Evolutionary conservation across 257 asterid genomes (phyloP).

Genomic region (Hygrophila difformis): DNA sequence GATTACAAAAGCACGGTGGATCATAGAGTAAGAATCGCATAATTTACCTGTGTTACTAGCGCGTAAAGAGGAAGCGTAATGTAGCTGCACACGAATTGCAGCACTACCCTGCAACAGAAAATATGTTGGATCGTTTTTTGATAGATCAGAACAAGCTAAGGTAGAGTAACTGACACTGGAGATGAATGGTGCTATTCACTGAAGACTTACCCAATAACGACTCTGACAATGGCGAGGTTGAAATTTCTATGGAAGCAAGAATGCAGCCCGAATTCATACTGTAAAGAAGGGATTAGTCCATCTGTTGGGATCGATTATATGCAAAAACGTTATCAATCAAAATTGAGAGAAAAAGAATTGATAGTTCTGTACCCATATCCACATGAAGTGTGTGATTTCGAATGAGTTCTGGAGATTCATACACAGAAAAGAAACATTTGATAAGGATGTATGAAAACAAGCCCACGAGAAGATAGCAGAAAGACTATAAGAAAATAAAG

Average conservation of each 20-base stretch:
- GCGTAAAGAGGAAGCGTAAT: conserved; percentile 94
- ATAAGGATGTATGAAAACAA: conserved; percentile 3
- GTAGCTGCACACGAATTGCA: conserved; percentile 81
- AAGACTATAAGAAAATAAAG: neutral
- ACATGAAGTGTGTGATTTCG: conserved; percentile 82
- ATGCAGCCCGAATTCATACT: conserved; percentile 85
- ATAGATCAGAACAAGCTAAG: neutral
- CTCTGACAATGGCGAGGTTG: conserved; percentile 52
- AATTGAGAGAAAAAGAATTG: neutral
- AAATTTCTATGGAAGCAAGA: conserved; percentile 76
- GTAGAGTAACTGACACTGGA: too few relatives aligned
- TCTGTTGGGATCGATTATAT: neutral
- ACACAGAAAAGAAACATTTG: neutral
- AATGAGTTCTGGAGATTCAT: conserved; percentile 67
- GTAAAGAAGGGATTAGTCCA: conserved; percentile 18
- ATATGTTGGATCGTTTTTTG: neutral
- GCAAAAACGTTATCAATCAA: neutral
- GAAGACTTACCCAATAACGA: conserved; percentile 60
- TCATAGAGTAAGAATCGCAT: too few relatives aligned
- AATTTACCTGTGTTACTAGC: conserved; percentile 80
- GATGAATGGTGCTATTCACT: too few relatives aligned
- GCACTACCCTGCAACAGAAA: conserved; percentile 44
- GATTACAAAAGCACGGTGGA: too few relatives aligned
- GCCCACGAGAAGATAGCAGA: neutral
- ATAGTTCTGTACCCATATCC: conserved; percentile 59